A percentile compares a stretch with the other conserved stretches of the same genome.
Evolutionary conservation across 1,139 yeast species (phyloP).

Genomic region (Diutina mesorugosa): DNA sequence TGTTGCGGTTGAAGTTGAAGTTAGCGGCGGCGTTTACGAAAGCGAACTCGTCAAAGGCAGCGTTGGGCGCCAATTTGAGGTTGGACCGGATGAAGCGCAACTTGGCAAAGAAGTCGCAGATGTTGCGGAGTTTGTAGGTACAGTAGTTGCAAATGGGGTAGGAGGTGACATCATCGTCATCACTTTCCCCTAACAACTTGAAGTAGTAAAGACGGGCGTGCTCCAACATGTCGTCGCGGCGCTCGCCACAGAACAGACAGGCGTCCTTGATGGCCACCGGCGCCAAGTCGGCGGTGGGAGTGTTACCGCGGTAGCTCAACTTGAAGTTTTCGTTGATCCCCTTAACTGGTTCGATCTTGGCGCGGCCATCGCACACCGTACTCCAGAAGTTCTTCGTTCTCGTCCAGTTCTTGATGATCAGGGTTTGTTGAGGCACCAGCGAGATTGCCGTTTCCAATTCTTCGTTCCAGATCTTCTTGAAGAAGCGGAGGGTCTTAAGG

Average conservation of each 20-base stretch:
- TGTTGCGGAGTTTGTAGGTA: slow-evolving; percentile 62
- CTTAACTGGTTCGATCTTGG: slow-evolving; percentile 76
- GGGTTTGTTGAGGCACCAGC: slow-evolving; percentile 20
- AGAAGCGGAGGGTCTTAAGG: slow-evolving; percentile 45
- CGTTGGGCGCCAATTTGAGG: slow-evolving; percentile 20
- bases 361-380: slow-evolving; percentile 67
- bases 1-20: slow-evolving; percentile 13
- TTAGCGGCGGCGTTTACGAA: slow-evolving; percentile 5
- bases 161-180: slow-evolving; percentile 16
- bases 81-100: slow-evolving; percentile 49
- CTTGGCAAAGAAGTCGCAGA: slow-evolving; percentile 69
- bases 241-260: slow-evolving; percentile 78
- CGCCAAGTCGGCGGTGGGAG: slow-evolving; percentile 8
- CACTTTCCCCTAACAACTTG: slow-evolving; percentile 20
- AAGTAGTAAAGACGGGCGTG: slow-evolving; percentile 69
- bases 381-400: slow-evolving; percentile 43
- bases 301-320: slow-evolving; percentile 12
- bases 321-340: slow-evolving; percentile 67
- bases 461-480: slow-evolving; percentile 53
- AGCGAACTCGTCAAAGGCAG: slow-evolving; percentile 13
- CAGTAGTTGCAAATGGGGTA: slow-evolving; percentile 84
- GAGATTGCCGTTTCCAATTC: slow-evolving; percentile 59
- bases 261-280: slow-evolving; percentile 68
- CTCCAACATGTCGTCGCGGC: slow-evolving; percentile 52
- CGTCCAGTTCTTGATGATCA: slow-evolving; percentile 31